Conservation (phyloP, 352 stramenopile species). For the Bremia lactucae region DNA sequence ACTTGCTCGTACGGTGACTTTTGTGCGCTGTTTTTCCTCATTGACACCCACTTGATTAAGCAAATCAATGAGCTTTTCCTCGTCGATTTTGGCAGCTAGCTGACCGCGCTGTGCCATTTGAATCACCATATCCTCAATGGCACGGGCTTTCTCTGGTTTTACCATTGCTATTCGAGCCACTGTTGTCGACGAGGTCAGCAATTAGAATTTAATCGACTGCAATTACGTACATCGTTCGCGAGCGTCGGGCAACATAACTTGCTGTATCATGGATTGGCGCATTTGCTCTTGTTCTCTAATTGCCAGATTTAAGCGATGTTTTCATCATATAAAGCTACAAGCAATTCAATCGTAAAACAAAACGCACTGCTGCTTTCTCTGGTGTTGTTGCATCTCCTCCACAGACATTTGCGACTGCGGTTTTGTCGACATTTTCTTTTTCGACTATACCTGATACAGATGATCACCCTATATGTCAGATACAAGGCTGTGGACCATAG, state of each 20-base stretch:
- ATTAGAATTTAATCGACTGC: neutral
- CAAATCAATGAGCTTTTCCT: constrained; percentile 77
- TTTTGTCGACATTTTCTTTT: no score
- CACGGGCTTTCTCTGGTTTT: constrained; percentile 78
- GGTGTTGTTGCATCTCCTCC: constrained; percentile 79
- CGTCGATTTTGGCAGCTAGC: constrained; percentile 69
- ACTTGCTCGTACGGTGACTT: constrained; percentile 65
- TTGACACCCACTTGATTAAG: constrained; percentile 66
- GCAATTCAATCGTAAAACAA: neutral
- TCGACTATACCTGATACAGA: no score
- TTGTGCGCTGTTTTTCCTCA: constrained; percentile 79
- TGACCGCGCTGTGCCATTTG: constrained; percentile 83
- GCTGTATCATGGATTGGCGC: constrained; percentile 60
- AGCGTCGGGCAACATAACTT: constrained; percentile 69
- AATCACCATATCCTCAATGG: constrained; percentile 79
- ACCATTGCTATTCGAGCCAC: constrained; percentile 83
- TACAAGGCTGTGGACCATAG: no score
- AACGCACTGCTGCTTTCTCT: constrained; percentile 75
- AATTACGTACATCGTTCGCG: constrained; percentile 62
- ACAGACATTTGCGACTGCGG: constrained; percentile 41
- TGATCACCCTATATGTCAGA: no score
- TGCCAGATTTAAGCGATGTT: neutral
- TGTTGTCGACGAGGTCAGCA: constrained; percentile 5
- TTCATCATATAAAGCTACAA: no score
- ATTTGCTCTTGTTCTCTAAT: constrained; percentile 68